Conservation (phyloP, 352 stramenopile species). For the Stephanocyclus meneghinianus region DNA sequence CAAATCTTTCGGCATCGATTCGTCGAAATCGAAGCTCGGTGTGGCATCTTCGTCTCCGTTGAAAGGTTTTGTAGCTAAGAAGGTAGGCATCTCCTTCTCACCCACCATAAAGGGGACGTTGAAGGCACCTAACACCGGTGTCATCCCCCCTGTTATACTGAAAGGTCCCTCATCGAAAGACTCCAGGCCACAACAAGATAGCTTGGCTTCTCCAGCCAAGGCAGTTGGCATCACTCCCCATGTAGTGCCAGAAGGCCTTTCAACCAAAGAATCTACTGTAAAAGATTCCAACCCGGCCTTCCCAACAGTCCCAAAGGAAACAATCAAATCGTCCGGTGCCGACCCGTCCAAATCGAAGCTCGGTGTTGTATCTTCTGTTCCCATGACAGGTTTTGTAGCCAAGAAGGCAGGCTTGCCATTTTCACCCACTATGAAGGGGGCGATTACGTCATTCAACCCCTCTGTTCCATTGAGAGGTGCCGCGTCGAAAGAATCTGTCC, state of each 20-base stretch:
- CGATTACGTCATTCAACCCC: background rate
- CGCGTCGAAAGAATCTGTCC: too few species aligned
- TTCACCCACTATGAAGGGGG: background rate
- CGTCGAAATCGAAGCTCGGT: background rate
- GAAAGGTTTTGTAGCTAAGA: constrained; percentile 3
- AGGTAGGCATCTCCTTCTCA: background rate
- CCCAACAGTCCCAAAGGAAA: background rate
- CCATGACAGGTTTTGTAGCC: background rate
- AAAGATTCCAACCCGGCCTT: too few species aligned
- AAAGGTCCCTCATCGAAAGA: background rate
- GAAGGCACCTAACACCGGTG: background rate
- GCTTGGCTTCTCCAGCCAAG: too few species aligned
- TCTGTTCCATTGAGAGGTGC: background rate
- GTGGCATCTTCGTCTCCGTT: background rate
- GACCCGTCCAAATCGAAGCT: constrained; percentile 1
- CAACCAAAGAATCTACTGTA: too few species aligned
- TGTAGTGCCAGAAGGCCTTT: too few species aligned
- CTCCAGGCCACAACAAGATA: too few species aligned
- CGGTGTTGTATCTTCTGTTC: background rate
- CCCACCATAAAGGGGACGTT: background rate
- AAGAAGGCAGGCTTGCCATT: constrained; percentile 4
- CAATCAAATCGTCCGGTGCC: background rate
- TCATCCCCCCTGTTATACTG: background rate
- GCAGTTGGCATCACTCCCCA: too few species aligned
- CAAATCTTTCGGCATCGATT: background rate